Base-by-base conservation (phyloP, 2,329 filamentous ascomycete species). In the Talaromyces sp. region DNA sequence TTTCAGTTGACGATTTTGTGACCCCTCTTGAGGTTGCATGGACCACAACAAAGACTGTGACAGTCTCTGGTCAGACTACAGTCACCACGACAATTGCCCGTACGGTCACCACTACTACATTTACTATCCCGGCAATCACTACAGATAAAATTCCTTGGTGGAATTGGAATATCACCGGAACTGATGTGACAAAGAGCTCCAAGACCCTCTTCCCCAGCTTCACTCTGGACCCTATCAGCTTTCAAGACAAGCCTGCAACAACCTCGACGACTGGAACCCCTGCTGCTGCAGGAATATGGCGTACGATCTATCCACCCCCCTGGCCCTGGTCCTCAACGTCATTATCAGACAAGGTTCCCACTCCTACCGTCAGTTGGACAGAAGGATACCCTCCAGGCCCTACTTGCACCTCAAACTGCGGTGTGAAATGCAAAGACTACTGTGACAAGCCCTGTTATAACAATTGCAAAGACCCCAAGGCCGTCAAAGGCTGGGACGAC, bases 281-380 rank as follows among this genome's bases (percentile, higher is more conserved):
- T n/a, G n/a, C n/a, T n/a, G n/a, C n/a, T n/a, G n/a, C n/a, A n/a
- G 24, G 19, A 13, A 24, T 24, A 41, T 39, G 48, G 36, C 48
- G 57, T 14, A 55, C 57, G 9, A n/a, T 59, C 13, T 44, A 20
- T 19, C 54, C 51, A 14, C 55, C 57, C n/a, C 57, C 57, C 5
- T 58, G 55, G 57, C 55, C 57, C 5, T 57, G 55, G 57, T 52
- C 55, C 20, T 54, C 52, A 3, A 24, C 42, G 9, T 47, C 41
- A 17, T 33, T 51, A 14, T 17, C 49, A 17, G 22, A 10, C 1
- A 29, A 41, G 17, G 20, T 43, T n/a, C 44, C 46, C 3, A 46
- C 48, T 8, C 49, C 52, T 8, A 54, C 40, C 4, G 39, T 60
- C 19, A 53, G 14, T 9, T 57, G 57, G 27, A 54, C 44, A 1